phyloP scores from a whole-genome alignment of 352 stramenopile species.

The Globisporangium abappressorium region DNA sequence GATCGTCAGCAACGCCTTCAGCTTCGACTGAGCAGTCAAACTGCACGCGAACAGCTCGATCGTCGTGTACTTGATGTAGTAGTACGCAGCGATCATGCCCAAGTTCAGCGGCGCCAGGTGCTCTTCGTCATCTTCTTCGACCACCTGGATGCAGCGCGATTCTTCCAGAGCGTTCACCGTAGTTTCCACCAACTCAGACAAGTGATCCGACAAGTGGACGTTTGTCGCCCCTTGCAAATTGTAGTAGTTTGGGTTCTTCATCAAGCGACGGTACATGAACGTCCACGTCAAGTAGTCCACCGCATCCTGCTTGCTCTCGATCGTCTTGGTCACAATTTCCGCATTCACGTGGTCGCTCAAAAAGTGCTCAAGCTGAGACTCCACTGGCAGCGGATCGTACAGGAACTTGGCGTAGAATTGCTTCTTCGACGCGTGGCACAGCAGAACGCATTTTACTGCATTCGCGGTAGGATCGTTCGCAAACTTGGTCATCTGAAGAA shows the following conservation, averaged over 20 bases:
- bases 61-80: slow-evolving; percentile 99
- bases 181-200: slow-evolving; percentile 98
- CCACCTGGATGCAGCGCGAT: slow-evolving; percentile 95
- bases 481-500: slow-evolving; percentile 98
- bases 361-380: slow-evolving; percentile 98
- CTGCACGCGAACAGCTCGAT: slow-evolving; percentile 99
- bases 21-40: slow-evolving; percentile 96
- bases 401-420: slow-evolving; percentile 98
- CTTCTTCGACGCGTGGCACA: slow-evolving; percentile 98
- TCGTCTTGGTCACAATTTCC: slow-evolving; percentile 98
- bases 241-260: slow-evolving; percentile 99
- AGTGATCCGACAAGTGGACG: slow-evolving; percentile 95
- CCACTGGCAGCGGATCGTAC: slow-evolving; percentile 99
- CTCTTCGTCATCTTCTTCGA: slow-evolving; percentile 91
- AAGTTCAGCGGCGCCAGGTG: slow-evolving; percentile 96
- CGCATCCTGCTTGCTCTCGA: slow-evolving; percentile 98
- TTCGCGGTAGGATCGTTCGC: slow-evolving; percentile 49
- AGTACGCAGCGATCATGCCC: slow-evolving; percentile 99
- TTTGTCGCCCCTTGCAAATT: slow-evolving; percentile 92
- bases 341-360: slow-evolving; percentile 99
- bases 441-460: slow-evolving; percentile 93
- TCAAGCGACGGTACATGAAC: slow-evolving; percentile 97
- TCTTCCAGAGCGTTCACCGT: slow-evolving; percentile 96
- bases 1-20: slow-evolving; percentile 96
- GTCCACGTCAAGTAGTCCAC: slow-evolving; percentile 99